phyloP scores from a whole-genome alignment of 805 yeast genomes.

The Ogataea henricii region DNA sequence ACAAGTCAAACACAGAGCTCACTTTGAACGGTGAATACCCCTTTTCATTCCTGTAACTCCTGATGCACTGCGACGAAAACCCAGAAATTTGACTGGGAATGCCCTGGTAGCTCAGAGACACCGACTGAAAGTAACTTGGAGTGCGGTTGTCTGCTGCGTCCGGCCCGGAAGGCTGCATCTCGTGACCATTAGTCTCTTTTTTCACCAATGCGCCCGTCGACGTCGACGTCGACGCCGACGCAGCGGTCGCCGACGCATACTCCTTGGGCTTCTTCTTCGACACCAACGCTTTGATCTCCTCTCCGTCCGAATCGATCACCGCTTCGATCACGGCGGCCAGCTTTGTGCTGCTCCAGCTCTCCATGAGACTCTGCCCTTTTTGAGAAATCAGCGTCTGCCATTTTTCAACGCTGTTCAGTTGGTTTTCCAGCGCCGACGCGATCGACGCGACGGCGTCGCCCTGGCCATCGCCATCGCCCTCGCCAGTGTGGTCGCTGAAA shows the following conservation, averaged over 20 bases:
- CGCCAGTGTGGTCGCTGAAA: neutral
- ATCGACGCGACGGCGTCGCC: neutral
- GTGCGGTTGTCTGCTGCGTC: neutral
- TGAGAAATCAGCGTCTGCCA: neutral
- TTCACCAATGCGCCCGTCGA: neutral
- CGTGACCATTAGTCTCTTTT: neutral
- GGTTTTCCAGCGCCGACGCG: neutral
- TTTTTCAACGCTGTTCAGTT: neutral
- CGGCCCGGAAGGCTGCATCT: neutral
- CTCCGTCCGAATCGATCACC: conserved; percentile 1
- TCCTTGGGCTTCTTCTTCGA: neutral
- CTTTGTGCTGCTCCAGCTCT: neutral
- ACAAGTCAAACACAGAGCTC: conserved; percentile 5
- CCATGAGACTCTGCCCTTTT: neutral
- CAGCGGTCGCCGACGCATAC: neutral
- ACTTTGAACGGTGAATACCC: conserved; percentile 8
- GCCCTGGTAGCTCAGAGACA: conserved; percentile 5
- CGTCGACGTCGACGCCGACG: neutral
- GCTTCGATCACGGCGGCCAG: neutral
- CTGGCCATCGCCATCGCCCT: neutral
- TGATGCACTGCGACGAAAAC: conserved; percentile 4
- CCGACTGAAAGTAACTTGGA: conserved; percentile 1
- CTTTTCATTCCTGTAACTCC: neutral
- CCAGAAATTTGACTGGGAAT: conserved; percentile 8
- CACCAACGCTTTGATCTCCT: neutral